Percentiles rank a stretch among this genome's conserved stretches.
These are phyloP conservation scores for Asterophora parasitica DNA, from an alignment of 768 basidiomycete genomes.

Conservation along the genomic window DNA sequence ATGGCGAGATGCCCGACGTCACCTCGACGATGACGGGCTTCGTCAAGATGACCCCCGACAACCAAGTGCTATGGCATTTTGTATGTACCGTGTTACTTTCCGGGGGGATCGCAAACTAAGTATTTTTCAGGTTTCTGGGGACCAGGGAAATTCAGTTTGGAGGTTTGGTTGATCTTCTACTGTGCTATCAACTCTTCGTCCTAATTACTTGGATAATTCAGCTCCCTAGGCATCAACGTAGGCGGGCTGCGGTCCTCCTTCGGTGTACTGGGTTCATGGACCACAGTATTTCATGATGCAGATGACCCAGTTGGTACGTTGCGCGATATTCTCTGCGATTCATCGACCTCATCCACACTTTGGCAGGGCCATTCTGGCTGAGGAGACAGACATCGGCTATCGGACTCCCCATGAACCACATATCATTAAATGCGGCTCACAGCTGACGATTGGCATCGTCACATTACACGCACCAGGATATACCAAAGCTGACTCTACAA, in stretches of 20 bases:
- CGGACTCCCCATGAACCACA: conserved; percentile 14
- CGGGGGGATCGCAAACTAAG: neutral
- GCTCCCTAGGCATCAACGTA: conserved; percentile 59
- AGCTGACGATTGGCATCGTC: neutral
- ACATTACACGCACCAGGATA: too few species aligned
- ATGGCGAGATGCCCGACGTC: conserved; percentile 44
- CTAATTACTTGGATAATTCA: conserved; percentile 17
- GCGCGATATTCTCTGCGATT: too few species aligned
- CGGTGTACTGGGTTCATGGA: conserved; percentile 54
- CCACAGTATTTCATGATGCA: conserved; percentile 38
- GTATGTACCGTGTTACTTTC: conserved; percentile 34
- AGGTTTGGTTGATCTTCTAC: conserved; percentile 31
- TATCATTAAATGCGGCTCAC: conserved; percentile 11
- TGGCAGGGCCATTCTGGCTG: conserved; percentile 36
- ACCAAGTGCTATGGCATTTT: conserved; percentile 59
- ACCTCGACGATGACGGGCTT: conserved; percentile 47
- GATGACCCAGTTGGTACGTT: conserved; percentile 43
- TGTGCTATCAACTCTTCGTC: neutral
- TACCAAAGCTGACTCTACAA: neutral
- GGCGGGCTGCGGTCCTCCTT: conserved; percentile 55
- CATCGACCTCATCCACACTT: too few species aligned
- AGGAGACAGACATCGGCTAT: conserved; percentile 14
- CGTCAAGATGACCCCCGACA: conserved; percentile 53
- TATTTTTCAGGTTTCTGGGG: conserved; percentile 41
- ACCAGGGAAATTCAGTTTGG: conserved; percentile 51